Evolutionary conservation across 139 green algal species (phyloP).

Genomic region (Tetraselmis chui): DNA sequence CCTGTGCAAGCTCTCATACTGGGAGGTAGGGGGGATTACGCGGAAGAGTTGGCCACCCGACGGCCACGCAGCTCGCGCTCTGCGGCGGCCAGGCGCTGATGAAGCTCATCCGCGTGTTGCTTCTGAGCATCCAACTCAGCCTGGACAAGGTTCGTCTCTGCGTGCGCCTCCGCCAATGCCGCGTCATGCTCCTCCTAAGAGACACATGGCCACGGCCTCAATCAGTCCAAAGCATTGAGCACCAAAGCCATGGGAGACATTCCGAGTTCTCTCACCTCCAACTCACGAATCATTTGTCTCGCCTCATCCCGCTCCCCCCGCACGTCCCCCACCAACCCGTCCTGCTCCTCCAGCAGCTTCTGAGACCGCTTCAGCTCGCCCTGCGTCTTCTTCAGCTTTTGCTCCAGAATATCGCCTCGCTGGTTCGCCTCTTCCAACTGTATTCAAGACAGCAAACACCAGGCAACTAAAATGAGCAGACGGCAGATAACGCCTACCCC

Average conservation of each 20-base stretch:
- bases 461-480: no score
- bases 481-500: no score
- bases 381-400: neutral
- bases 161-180: neutral
- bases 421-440: neutral
- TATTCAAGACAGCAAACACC: no score
- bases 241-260: no score
- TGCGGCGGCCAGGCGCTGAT: neutral
- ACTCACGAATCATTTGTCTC: neutral
- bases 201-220: no score
- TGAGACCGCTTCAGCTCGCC: neutral
- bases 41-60: neutral
- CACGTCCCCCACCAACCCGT: neutral
- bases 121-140: neutral
- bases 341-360: neutral
- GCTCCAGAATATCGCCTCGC: neutral
- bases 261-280: no score
- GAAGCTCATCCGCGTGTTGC: neutral
- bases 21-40: neutral
- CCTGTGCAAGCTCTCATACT: no score
- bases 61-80: neutral
- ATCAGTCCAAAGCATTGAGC: no score
- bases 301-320: neutral
- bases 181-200: neutral
- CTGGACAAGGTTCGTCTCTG: neutral